Base-by-base conservation (phyloP, 2,329 filamentous ascomycete genomes). In the Penicillium hesseltinei region DNA sequence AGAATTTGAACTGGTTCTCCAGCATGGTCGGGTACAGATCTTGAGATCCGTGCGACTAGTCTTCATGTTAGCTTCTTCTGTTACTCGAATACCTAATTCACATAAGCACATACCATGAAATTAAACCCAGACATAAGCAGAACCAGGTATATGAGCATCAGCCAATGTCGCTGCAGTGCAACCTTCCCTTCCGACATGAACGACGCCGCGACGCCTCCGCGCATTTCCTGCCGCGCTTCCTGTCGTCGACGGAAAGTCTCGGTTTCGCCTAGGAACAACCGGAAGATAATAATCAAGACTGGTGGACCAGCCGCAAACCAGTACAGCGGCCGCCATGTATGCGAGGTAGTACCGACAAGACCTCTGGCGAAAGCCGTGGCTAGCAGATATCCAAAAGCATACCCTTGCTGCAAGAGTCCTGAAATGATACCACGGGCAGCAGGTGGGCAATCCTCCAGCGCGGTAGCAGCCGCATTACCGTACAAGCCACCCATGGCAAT, bases 121-220 rank as follows among this genome's bases (percentile, higher is more conserved):
- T 95, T 96, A 80, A 96, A 94, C 4, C 91, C 91, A 2, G 90
- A 88, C 90, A 95, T 95, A 39, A 96, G 80, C 21, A 96, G 78
- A 7, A 96, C 90, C 56, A 96, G 80, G 75, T 96, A 96, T 36
- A 86, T 78, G 55, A 96, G 79, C 2, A 95, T 75, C 15, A 91
- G 62, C 92, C 92, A 96, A 74, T 96, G 90, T 11, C 85, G 83
- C 73, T 85, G 88, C 31, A 96, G 69, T 0, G 91, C 91, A 0
- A 92, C 84, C 66, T 89, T 90, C 59, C 89, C 91, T 75, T 96
- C 91, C 0, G 81, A 76, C 27, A 93, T 53, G 71, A 96, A 94
- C 0, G 88, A 85, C 45, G 82, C 81, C 9, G 84, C 84, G 15
- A 88, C 81, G 63, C 82, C 85, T 21, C 84, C 82, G 19, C 62